phyloP scores from a whole-genome alignment of 352 stramenopile species.

The Globisporangium polare region DNA sequence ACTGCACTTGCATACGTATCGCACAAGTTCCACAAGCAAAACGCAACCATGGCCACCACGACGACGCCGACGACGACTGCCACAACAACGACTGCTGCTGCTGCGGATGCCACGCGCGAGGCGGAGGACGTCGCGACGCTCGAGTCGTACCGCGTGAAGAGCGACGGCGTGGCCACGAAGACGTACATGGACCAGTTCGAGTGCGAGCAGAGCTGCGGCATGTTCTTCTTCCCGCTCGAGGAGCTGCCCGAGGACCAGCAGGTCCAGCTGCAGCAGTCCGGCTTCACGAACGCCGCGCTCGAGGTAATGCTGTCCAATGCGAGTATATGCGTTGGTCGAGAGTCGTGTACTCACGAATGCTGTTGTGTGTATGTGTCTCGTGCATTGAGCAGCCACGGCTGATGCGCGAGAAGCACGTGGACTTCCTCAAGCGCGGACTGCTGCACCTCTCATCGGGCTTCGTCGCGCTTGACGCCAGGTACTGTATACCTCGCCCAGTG shows the following conservation, averaged over 20 bases:
- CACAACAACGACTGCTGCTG: too few species aligned
- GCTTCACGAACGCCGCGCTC: conserved; percentile 69
- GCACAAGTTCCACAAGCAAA: too few species aligned
- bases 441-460: conserved; percentile 75
- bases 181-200: conserved; percentile 77
- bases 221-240: conserved; percentile 91
- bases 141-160: conserved; percentile 50
- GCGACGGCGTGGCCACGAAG: conserved; percentile 44
- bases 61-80: background rate
- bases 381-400: conserved; percentile 37
- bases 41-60: background rate
- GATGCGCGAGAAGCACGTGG: conserved; percentile 82
- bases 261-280: conserved; percentile 78
- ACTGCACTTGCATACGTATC: too few species aligned
- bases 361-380: background rate
- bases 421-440: conserved; percentile 74
- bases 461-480: conserved; percentile 89
- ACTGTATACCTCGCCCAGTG: too few species aligned
- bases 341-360: background rate
- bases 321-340: background rate
- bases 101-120: conserved; percentile 1
- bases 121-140: conserved; percentile 20
- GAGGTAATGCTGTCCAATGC: conserved; percentile 24
- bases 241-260: conserved; percentile 71
- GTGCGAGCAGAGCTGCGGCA: conserved; percentile 86